Conservation (phyloP, 768 basidiomycete genomes). For the Tubosaeta sp. region DNA sequence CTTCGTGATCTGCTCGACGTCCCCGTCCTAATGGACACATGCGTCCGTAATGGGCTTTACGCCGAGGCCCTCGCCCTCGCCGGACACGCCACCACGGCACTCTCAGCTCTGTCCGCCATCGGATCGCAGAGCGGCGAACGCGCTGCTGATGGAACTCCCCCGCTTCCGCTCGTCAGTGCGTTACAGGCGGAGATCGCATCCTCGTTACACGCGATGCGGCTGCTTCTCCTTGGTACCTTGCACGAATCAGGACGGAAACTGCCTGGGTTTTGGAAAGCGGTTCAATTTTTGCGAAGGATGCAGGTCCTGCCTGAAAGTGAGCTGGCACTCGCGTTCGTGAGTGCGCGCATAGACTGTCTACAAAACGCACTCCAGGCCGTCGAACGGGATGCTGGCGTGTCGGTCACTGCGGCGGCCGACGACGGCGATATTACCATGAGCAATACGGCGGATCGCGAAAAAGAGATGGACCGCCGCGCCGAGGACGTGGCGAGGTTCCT, state of each 20-base stretch:
- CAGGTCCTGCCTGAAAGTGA: constrained; percentile 65
- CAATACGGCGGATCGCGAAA: constrained; percentile 32
- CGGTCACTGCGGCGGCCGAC: constrained; percentile 18
- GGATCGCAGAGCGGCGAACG: constrained; percentile 32
- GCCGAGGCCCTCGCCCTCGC: constrained; percentile 86
- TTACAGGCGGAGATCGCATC: constrained; percentile 64
- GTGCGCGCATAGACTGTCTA: constrained; percentile 64
- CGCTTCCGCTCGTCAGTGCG: constrained; percentile 37
- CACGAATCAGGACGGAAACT: constrained; percentile 81
- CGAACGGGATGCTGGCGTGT: constrained; percentile 40
- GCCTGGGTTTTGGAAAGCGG: constrained; percentile 85
- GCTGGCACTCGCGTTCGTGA: constrained; percentile 82
- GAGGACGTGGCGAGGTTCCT: constrained; percentile 75
- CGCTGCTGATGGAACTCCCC: constrained; percentile 40
- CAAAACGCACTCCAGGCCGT: constrained; percentile 51
- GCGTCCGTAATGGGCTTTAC: constrained; percentile 89
- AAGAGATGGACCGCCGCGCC: constrained; percentile 53
- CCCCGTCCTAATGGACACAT: constrained; percentile 87
- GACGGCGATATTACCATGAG: constrained; percentile 12
- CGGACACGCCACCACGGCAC: constrained; percentile 58
- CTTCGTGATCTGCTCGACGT: constrained; percentile 88
- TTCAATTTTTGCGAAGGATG: constrained; percentile 84
- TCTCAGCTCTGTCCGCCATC: constrained; percentile 33
- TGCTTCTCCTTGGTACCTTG: constrained; percentile 72
- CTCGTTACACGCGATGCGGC: constrained; percentile 63